phyloP scores from a whole-genome alignment of 768 basidiomycete species.

The Cystobasidium onofrii region DNA sequence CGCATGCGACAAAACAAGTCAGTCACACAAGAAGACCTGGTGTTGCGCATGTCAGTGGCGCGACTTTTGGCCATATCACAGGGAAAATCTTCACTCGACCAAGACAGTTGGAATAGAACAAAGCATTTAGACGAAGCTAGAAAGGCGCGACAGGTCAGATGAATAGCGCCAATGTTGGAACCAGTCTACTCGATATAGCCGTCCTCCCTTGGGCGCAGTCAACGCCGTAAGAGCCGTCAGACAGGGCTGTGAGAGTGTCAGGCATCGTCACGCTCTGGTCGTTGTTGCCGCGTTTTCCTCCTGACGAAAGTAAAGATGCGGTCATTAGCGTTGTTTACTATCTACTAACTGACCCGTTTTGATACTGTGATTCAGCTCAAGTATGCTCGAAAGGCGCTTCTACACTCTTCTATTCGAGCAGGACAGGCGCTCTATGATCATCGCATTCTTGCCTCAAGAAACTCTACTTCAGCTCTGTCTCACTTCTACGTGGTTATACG shows the following conservation, averaged over 20 bases:
- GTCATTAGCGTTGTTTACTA: too few species aligned
- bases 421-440: not conserved
- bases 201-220: too few species aligned
- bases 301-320: too few species aligned
- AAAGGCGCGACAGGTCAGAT: slow-evolving; percentile 24
- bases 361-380: too few species aligned
- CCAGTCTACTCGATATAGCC: too few species aligned
- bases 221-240: not conserved
- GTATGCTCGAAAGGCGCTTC: too few species aligned
- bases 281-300: not conserved
- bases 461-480: not conserved
- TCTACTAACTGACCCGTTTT: too few species aligned
- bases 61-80: slow-evolving; percentile 39
- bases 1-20: slow-evolving; percentile 36
- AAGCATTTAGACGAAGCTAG: slow-evolving; percentile 39
- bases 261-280: not conserved
- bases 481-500: not conserved
- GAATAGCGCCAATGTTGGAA: not conserved
- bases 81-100: slow-evolving; percentile 34
- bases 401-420: not conserved
- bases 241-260: too few species aligned
- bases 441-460: not conserved
- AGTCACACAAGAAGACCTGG: slow-evolving; percentile 42
- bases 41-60: slow-evolving; percentile 42
- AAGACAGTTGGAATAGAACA: slow-evolving; percentile 37